Evolutionary conservation across 192 early-diverging fungal genomes (phyloP).

Genomic region (Spizellomyces punctatus): DNA sequence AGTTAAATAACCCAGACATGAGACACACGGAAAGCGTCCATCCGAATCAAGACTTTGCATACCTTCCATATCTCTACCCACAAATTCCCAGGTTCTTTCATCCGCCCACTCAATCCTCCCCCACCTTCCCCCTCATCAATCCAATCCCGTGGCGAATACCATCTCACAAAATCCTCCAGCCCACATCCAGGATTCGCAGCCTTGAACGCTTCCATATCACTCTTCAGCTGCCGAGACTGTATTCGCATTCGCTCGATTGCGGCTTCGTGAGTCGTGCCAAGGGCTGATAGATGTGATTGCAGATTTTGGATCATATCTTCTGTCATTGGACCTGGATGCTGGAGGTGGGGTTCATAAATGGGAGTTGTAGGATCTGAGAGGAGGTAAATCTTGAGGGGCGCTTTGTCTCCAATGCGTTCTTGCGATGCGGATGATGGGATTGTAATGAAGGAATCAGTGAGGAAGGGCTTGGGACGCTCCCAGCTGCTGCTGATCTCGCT

Average conservation of each 20-base stretch:
- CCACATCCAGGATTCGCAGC: constrained; percentile 82
- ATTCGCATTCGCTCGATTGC: constrained; percentile 72
- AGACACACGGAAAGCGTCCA: too few species aligned
- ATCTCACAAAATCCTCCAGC: constrained; percentile 89
- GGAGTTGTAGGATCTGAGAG: background rate
- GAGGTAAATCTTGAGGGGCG: constrained; percentile 12
- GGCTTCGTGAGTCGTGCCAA: constrained; percentile 74
- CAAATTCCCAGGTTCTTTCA: constrained; percentile 78
- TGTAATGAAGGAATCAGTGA: constrained; percentile 24
- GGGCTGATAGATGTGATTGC: constrained; percentile 72
- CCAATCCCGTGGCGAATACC: constrained; percentile 97
- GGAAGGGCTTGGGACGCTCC: background rate
- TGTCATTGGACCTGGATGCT: constrained; percentile 79
- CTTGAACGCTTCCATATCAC: constrained; percentile 92
- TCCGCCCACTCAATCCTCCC: constrained; percentile 70
- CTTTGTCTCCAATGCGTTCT: constrained; percentile 11
- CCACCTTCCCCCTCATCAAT: constrained; percentile 48
- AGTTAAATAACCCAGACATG: background rate
- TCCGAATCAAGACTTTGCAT: constrained; percentile 10
- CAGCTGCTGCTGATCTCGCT: background rate
- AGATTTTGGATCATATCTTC: constrained; percentile 88
- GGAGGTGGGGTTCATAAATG: constrained; percentile 15
- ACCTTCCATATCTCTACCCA: constrained; percentile 88
- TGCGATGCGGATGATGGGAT: constrained; percentile 1
- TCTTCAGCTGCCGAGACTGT: constrained; percentile 68